Base-by-base conservation (phyloP, 2,329 filamentous ascomycete species). In the Biscogniauxia mediterranea region DNA sequence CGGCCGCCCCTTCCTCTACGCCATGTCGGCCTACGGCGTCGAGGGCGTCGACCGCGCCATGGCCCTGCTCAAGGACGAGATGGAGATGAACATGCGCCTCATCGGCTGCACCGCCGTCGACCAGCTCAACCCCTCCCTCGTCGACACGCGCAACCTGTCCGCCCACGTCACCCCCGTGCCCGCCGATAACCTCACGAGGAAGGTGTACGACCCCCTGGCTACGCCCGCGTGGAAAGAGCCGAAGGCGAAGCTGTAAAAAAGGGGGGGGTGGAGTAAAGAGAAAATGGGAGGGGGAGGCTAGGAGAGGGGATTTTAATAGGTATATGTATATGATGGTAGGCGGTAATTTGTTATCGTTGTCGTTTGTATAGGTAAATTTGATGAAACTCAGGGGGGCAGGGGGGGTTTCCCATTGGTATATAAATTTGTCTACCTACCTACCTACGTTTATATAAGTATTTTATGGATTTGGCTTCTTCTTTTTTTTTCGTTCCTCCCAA, bases 71-170 rank as follows among this genome's bases (percentile, higher is more conserved):
- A 93, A 91, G 79, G 95, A 98, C 72, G 95, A 99, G 83, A 91
- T 99, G 86, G 93, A 96, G 80, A 98, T 98, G 94, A 95, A 94
- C 73, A 98, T 99, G 95, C 87, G 95, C 6, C 80, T 99, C 65
- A 92, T 99, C 68, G 95, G 95, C 9, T 91, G 88, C 61, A 85
- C 83, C 20, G 88, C 78, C 62, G 76, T 99, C 32, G 86, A 87
- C 42, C 88, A 99, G 68, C 79, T 99, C 64, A 91, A 90, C 64
- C 89, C 93, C 0, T 88, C 87, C 25, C 79, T 99, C 75, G 76
- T 99, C 20, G 95, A 99, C 74, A 85, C 86, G 0, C 81, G 90
- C 63, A 91, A 89, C 2, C 74, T 97, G 68, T 78, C 79, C 63
- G 77, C 75, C 62, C 85, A 87, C 66, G 76, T 79, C 46, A 79